phyloP scores from a whole-genome alignment of 352 stramenopile genomes.

The Phytophthora palmivora region DNA sequence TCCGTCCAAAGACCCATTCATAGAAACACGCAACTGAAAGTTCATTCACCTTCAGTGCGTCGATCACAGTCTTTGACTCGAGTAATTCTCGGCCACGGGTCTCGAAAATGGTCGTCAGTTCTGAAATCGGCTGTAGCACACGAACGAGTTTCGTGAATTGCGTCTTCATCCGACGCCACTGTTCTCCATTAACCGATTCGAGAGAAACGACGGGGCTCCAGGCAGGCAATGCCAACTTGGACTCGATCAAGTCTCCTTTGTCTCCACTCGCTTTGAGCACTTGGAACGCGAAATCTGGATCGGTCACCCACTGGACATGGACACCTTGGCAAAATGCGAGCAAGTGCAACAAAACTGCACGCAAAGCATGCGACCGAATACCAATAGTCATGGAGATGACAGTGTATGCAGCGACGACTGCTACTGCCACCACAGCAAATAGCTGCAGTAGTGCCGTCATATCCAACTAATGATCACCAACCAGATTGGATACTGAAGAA shows the following conservation, averaged over 20 bases:
- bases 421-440: neutral
- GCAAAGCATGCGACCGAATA: slow-evolving; percentile 35
- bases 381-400: slow-evolving; percentile 25
- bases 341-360: slow-evolving; percentile 27
- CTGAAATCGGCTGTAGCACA: slow-evolving; percentile 28
- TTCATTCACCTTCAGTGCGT: slow-evolving; percentile 32
- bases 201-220: slow-evolving; percentile 39
- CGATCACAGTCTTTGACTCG: slow-evolving; percentile 17
- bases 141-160: slow-evolving; percentile 28
- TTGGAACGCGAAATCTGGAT: slow-evolving; percentile 29
- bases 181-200: slow-evolving; percentile 37
- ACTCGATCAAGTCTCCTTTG: slow-evolving; percentile 42
- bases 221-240: slow-evolving; percentile 21
- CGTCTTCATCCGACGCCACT: slow-evolving; percentile 40
- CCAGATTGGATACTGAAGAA: no score
- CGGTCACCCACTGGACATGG: slow-evolving; percentile 35
- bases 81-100: slow-evolving; percentile 28
- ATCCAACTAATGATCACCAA: neutral
- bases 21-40: slow-evolving; percentile 37
- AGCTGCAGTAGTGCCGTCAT: slow-evolving; percentile 6
- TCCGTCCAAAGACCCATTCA: slow-evolving; percentile 38
- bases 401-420: slow-evolving; percentile 8
- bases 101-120: slow-evolving; percentile 36
- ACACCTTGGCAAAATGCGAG: slow-evolving; percentile 32
- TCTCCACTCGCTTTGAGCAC: slow-evolving; percentile 29